A percentile compares a stretch with the other conserved stretches of the same genome.
Evolutionary conservation across 176 grass and related monocot genomes (phyloP).

Genomic region (Rhynchospora pubera): DNA sequence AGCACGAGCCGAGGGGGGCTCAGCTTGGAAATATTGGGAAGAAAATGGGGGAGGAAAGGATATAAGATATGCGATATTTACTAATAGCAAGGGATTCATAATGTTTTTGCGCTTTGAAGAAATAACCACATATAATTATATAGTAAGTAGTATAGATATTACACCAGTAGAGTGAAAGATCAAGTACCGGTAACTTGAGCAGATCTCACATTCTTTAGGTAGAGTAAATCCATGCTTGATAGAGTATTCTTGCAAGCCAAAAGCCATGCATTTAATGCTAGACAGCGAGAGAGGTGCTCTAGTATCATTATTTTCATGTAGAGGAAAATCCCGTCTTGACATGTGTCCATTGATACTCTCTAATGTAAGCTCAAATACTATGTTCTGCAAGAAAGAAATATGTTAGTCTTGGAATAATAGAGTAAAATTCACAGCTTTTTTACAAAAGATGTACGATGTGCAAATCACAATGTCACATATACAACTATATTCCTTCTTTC

Average conservation of each 20-base stretch:
- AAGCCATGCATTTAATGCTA: conserved; percentile 21
- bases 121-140: background rate
- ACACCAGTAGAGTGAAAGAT: background rate
- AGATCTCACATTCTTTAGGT: conserved; percentile 7
- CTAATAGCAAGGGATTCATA: background rate
- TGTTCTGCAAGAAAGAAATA: conserved; percentile 6
- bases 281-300: background rate
- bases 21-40: background rate
- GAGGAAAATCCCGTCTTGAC: background rate
- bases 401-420: background rate
- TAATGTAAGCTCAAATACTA: conserved; percentile 5
- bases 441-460: background rate
- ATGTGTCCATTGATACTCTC: background rate
- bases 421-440: background rate
- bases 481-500: background rate
- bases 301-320: conserved; percentile 12
- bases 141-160: background rate
- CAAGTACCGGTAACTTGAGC: conserved; percentile 1
- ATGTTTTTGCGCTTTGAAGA: background rate
- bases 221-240: conserved; percentile 6
- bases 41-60: background rate
- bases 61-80: background rate
- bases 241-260: conserved; percentile 19
- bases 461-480: background rate
- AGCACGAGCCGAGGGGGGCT: background rate